Evolutionary conservation across 805 yeast genomes (phyloP).

Genomic region (Saccharomycopsis oosterbeekiorum): DNA sequence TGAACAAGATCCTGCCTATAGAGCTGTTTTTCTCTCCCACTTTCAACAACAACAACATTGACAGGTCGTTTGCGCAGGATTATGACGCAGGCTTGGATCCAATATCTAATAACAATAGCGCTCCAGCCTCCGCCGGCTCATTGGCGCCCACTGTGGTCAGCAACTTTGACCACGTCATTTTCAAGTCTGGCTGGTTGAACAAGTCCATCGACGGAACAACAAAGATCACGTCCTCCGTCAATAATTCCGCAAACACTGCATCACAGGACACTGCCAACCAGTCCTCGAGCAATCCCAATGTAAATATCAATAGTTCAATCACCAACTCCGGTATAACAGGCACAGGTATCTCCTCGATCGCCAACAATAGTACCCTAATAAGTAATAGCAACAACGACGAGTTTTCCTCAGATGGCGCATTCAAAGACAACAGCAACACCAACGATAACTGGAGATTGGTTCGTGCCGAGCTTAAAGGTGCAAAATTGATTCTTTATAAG

Average conservation of each 20-base stretch:
- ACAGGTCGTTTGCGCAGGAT: background rate
- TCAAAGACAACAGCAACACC: background rate
- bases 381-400: background rate
- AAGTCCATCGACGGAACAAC: constrained; percentile 20
- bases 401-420: background rate
- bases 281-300: constrained; percentile 8
- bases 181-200: constrained; percentile 56
- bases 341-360: background rate
- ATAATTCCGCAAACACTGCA: background rate
- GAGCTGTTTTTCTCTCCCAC: background rate
- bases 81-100: background rate
- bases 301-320: background rate
- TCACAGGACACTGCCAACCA: too few species aligned
- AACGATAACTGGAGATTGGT: constrained; percentile 32
- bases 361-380: constrained; percentile 14
- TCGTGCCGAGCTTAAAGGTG: constrained; percentile 63
- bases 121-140: background rate
- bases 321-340: constrained; percentile 19
- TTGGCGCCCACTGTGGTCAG: too few species aligned
- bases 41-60: background rate
- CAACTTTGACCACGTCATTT: constrained; percentile 30
- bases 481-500: constrained; percentile 52
- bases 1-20: background rate
- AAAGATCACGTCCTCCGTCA: background rate
- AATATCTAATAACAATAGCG: background rate